These are phyloP conservation scores for Yamadazyma sp. DNA, from an alignment of 1,139 yeast species.

Conservation along the genomic window DNA sequence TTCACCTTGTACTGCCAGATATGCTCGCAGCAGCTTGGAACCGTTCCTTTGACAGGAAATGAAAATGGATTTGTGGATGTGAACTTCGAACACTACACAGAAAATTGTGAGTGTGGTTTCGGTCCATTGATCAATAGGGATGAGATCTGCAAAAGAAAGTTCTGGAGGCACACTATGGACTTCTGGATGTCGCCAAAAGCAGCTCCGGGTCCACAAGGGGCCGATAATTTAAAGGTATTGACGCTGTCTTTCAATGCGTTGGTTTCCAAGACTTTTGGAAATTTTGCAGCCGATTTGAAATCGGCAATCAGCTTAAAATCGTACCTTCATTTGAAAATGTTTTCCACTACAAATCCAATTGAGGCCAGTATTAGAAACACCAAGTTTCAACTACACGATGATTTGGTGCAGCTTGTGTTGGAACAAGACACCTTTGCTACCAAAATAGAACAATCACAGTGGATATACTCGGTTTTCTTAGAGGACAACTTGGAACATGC, in stretches of 20 bases:
- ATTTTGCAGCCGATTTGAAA: background rate
- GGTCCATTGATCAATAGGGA: conserved; percentile 11
- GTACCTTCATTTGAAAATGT: background rate
- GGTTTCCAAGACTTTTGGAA: background rate
- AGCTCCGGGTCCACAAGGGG: background rate
- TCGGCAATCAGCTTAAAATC: background rate
- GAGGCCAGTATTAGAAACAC: conserved; percentile 15
- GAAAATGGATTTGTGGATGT: conserved; percentile 25
- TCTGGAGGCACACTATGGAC: conserved; percentile 20
- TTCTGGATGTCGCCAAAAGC: conserved; percentile 3
- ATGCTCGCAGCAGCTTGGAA: conserved; percentile 15
- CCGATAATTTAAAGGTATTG: background rate
- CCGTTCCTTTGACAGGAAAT: conserved; percentile 17
- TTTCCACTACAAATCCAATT: conserved; percentile 9
- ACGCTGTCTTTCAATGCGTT: background rate
- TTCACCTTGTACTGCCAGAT: conserved; percentile 20
- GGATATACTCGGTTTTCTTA: conserved; percentile 26
- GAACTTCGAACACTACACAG: conserved; percentile 11
- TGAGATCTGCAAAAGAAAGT: conserved; percentile 16
- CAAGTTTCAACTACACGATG: conserved; percentile 22
- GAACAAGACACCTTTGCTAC: conserved; percentile 32
- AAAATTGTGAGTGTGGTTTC: conserved; percentile 11
- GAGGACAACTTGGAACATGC: conserved; percentile 21
- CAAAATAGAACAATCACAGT: conserved; percentile 29
- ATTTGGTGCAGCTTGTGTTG: conserved; percentile 30